Conservation (phyloP, 1,139 yeast genomes). For the Pneumocystis wakefieldiae region DNA sequence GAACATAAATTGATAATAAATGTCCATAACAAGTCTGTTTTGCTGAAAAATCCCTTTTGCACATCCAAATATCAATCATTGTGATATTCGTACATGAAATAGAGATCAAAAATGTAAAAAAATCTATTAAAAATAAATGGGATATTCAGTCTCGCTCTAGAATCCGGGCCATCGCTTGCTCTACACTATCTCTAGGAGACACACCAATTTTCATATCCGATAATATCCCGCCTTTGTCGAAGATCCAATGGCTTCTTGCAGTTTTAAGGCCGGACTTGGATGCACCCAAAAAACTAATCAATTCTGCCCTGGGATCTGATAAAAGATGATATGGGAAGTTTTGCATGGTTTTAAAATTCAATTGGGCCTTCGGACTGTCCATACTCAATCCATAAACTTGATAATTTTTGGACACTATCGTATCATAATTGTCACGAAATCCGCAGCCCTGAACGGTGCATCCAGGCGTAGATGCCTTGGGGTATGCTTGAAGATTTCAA, state of each 20-base stretch:
- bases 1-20: too few species aligned
- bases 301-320: conserved; percentile 55
- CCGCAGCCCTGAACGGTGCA: conserved; percentile 63
- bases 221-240: conserved; percentile 54
- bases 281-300: conserved; percentile 69
- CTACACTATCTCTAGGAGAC: conserved; percentile 65
- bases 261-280: conserved; percentile 55
- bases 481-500: conserved; percentile 45
- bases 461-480: conserved; percentile 89
- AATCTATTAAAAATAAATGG: neutral
- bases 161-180: conserved; percentile 25
- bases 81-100: too few species aligned
- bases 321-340: conserved; percentile 56
- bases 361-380: conserved; percentile 61
- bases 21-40: too few species aligned
- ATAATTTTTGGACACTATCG: conserved; percentile 33
- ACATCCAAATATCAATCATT: too few species aligned
- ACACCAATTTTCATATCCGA: conserved; percentile 49
- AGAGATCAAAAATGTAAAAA: neutral
- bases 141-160: neutral
- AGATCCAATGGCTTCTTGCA: conserved; percentile 79
- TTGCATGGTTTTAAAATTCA: conserved; percentile 58
- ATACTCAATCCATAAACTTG: conserved; percentile 37
- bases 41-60: too few species aligned
- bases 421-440: conserved; percentile 50